Base-by-base conservation (phyloP, 192 early-diverging fungal species). In the Backusella parvicylindrica region DNA sequence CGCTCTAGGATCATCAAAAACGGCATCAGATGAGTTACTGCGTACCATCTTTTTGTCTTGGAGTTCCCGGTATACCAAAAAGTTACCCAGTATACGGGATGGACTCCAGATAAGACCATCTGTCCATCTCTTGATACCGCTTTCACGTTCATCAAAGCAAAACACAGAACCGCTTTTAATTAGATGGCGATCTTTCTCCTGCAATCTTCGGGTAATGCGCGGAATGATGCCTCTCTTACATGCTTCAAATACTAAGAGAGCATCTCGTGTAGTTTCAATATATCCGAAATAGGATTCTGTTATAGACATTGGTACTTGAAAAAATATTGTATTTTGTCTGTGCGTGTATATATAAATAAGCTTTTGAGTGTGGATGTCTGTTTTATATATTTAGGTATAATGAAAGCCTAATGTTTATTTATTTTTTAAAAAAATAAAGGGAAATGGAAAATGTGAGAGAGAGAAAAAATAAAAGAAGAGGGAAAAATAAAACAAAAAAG, bases 81-180 rank as follows among this genome's bases (percentile, higher is more conserved):
- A 95, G 67, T 93, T 92, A 60, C 91, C 91, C 35, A 92, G 78
- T 32, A 95, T 93, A 35, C 94, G 90, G 6, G 93, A 94, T 9
- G 94, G 94, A 36, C 92, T 92, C 94, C 94, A 95, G 6, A 88
- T 80, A 2, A 90, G 86, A 5, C 93, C 93, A 72, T 95, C 94
- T 2, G 94, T 95, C 94, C 94, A 96, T 16, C 94, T 87, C 77
- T 93, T 93, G 80, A 95, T 95, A 12, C 78, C 89, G 28, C 89
- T 89, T 77, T 94, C 92, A 50, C 88, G 85, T 79, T 95, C 93
- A 75, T 95, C 92, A 85, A 94, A 95, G 47, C 95, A 91, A 32
- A 95, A 91, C 18, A 95, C 85, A 6, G 91, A 88, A 32, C 94
- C 94, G 23, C 88, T 90, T 53, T 83, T 74, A 53, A 95, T 90